Evolutionary conservation across 495 filamentous ascomycete species (phyloP), one percentile per base, ranked within the genome.

Genomic region (Penicillium robsamsonii): DNA sequence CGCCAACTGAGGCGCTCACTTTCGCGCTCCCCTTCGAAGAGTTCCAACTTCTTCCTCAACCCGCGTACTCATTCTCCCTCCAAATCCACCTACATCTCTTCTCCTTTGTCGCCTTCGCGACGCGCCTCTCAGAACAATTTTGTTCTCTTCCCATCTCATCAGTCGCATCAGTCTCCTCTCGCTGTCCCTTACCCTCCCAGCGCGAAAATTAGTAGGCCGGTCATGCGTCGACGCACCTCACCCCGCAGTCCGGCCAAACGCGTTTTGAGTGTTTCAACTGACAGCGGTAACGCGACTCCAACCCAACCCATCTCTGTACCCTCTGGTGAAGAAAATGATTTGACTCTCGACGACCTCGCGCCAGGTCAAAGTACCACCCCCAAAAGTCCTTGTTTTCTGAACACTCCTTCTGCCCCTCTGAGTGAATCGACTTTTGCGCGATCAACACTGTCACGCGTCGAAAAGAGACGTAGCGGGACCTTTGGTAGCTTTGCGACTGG

Each of bases 1-100:
- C 79, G 87, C 59, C 86, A 91, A 59, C 72, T 96, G 41, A 82
- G 91, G 41, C 87, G 91, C 60, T 95, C 92, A 20, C 76, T 96
- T 45, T 95, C 90, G 27, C 80, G 90, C 44, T 96, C 91, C 10
- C 92, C 91, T 10, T 95, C 92, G 9, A 95, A 91, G 67, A 80
- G 78, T 40, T 80, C 83, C 18, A 78, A 79, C 58, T 90, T 92
- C 62, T 81, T 92, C 25, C 73, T 84, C 42, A 76, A 81, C 27
- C 73, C 80, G 17, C 81, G 81, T 51, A 78, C 76, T 29, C 74
- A 78, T 38, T 86, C 82, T 5, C 81, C 83, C 5, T 77, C 79
- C 4, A 78, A 75, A 56, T 61, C 70, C 25, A 51, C 61, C 38
- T 80, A 76, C 55, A 70, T 82, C 29, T 79, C 75, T 25, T 82